A percentile compares a stretch with the other conserved stretches of the same genome.
Conservation (phyloP, 1,139 yeast species). For the Blastobotrys petasosporus region DNA sequence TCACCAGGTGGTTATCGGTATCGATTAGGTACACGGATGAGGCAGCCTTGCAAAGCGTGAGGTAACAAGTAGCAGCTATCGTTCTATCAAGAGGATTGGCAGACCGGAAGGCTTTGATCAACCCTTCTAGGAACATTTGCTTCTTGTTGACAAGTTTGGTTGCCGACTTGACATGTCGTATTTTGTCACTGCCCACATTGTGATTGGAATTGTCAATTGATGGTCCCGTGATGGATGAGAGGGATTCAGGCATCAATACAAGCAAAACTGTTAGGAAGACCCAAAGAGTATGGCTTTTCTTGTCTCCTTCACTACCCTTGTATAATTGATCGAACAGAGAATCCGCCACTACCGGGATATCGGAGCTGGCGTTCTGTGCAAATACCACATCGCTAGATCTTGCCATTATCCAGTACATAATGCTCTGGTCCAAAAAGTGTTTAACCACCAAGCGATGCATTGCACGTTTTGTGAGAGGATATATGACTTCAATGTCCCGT, state of each 20-base stretch:
- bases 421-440: conserved; percentile 45
- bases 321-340: conserved; percentile 24
- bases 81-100: conserved; percentile 38
- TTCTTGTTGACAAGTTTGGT: conserved; percentile 9
- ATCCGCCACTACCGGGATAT: conserved; percentile 3
- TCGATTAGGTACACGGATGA: conserved; percentile 43
- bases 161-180: background rate
- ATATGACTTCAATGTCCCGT: conserved; percentile 37
- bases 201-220: background rate
- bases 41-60: conserved; percentile 32
- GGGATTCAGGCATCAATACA: conserved; percentile 27
- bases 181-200: background rate
- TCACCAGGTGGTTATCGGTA: conserved; percentile 42
- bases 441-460: conserved; percentile 52
- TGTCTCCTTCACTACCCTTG: conserved; percentile 19
- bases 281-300: conserved; percentile 21
- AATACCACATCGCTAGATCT: conserved; percentile 45
- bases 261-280: conserved; percentile 32
- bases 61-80: conserved; percentile 26
- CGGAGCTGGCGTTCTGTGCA: conserved; percentile 24
- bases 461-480: conserved; percentile 42
- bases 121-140: conserved; percentile 11
- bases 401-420: conserved; percentile 53
- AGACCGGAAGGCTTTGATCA: conserved; percentile 9
- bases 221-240: background rate